These are phyloP conservation scores for Arabis hirsuta DNA, from an alignment of 345 rosid genomes.

Conservation along the genomic window DNA sequence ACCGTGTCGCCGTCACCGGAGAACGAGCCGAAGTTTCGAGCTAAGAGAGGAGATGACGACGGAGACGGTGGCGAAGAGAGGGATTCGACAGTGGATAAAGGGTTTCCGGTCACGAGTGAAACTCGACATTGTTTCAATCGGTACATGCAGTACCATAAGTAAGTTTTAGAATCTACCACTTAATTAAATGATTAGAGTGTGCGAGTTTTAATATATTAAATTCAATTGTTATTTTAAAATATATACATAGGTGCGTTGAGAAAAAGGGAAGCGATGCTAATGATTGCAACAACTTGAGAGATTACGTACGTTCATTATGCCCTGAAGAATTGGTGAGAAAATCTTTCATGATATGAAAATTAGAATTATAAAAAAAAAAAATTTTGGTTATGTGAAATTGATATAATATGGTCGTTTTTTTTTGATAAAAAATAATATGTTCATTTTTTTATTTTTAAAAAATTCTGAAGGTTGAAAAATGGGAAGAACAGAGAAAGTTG, in stretches of 20 bases:
- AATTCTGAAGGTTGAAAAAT: constrained; percentile 24
- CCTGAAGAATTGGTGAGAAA: constrained; percentile 34
- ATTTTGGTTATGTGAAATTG: too few relatives aligned
- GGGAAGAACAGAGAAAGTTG: constrained; percentile 35
- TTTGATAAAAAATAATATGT: too few relatives aligned
- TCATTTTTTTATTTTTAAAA: too few relatives aligned
- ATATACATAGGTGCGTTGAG: constrained; percentile 33
- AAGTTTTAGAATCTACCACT: constrained; percentile 18
- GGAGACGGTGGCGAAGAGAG: constrained; percentile 9
- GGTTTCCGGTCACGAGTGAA: constrained; percentile 30
- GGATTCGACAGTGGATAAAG: not conserved
- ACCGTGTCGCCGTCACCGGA: constrained; percentile 47
- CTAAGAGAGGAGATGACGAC: constrained; percentile 28
- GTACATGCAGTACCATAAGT: constrained; percentile 32
- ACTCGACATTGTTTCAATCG: constrained; percentile 24
- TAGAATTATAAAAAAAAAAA: too few relatives aligned
- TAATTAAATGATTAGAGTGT: not conserved
- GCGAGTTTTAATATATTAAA: too few relatives aligned
- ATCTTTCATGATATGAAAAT: not conserved
- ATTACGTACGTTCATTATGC: constrained; percentile 34
- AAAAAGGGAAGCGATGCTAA: constrained; percentile 20
- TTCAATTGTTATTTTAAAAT: too few relatives aligned
- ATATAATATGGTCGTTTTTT: too few relatives aligned
- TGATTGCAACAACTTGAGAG: constrained; percentile 40
- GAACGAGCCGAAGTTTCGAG: constrained; percentile 27